phyloP scores from a whole-genome alignment of 2,329 filamentous ascomycete genomes.

The Cephalotrichum gorgonifer region DNA sequence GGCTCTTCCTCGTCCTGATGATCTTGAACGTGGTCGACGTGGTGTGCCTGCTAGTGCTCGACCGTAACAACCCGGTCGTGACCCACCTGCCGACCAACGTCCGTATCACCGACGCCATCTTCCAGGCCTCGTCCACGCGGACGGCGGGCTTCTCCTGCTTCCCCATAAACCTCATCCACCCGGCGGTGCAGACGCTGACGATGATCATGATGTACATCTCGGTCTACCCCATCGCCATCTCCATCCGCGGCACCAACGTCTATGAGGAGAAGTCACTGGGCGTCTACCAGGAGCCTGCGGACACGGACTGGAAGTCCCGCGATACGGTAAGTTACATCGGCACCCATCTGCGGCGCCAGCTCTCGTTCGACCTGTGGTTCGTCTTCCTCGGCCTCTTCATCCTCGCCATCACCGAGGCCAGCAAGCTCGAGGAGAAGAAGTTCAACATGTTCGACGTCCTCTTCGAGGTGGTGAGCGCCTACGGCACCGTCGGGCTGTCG shows the following conservation, averaged over 20 bases:
- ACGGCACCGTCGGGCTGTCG: slow-evolving; percentile 87
- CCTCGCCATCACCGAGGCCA: slow-evolving; percentile 79
- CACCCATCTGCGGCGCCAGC: slow-evolving; percentile 80
- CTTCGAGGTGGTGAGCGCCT: slow-evolving; percentile 83
- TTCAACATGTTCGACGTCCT: slow-evolving; percentile 62
- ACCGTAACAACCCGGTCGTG: slow-evolving; percentile 67
- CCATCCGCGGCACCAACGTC: slow-evolving; percentile 85
- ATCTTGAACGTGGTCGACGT: slow-evolving; percentile 76
- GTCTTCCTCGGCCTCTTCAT: slow-evolving; percentile 91
- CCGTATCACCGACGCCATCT: slow-evolving; percentile 75
- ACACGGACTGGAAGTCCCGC: slow-evolving; percentile 36
- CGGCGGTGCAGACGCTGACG: slow-evolving; percentile 87
- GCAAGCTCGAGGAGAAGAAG: slow-evolving; percentile 49
- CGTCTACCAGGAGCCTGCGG: slow-evolving; percentile 48
- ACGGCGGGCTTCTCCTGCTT: slow-evolving; percentile 85
- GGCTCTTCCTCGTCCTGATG: slow-evolving; percentile 81
- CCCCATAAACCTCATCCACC: slow-evolving; percentile 67
- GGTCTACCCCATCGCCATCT: slow-evolving; percentile 92
- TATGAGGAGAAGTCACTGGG: slow-evolving; percentile 87
- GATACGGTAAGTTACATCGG: slow-evolving; percentile 74
- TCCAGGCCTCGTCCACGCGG: slow-evolving; percentile 80
- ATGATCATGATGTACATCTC: slow-evolving; percentile 99
- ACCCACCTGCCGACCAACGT: slow-evolving; percentile 58
- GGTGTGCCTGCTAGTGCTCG: slow-evolving; percentile 84
- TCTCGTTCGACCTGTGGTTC: slow-evolving; percentile 97